Base-by-base conservation (phyloP, 75 land plant species). In the Sequoiadendron giganteum region DNA sequence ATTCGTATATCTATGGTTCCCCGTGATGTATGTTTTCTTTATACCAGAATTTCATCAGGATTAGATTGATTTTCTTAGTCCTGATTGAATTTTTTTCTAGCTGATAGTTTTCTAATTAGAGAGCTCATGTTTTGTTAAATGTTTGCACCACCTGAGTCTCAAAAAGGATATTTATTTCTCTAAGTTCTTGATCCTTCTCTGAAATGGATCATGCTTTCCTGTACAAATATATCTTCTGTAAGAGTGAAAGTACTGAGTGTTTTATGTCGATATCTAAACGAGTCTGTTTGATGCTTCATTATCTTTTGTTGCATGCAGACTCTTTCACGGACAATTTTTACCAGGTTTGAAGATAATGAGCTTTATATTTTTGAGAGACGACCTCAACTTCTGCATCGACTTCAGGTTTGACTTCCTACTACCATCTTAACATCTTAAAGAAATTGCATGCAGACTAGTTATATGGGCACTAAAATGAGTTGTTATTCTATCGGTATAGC, bases 1-100 rank as follows among this genome's bases (percentile, higher is more conserved):
- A 91, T 94, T 77, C 94, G 96, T 13, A 91, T 96, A 42, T 97
- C 99, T 13, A 93, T 97, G 48, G 86, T 90, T 89, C 99, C 99
- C 42, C 96, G 96, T 88, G 90, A 93, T 96, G 99, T 95, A 58
- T 43, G 32, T 81, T 86, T 70, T 83, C 48, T 8, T 48, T 39
- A 30, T 0, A 7, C n/a, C n/a, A 65, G 28, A 65, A 65, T 25
- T 65, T 65, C 30, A 73, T 87, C 55, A 77, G 19, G 0, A 73
- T 9, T 43, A 36, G 87, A 19, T 38, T 86, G 21, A 39, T 82
- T 85, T 84, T 45, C 30, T 15, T 30, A 52, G 30, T 86, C 34
- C 21, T 38, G 19, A 70, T 28, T 30, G 45, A 85, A 25, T 9
- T 85, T 21, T 84, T n/a, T 47, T 16, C 10, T n/a, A n/a, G 52